These are phyloP conservation scores for Euphorbia schlechtendalii DNA, from an alignment of 441 rosid genomes.

Conservation along the genomic window DNA sequence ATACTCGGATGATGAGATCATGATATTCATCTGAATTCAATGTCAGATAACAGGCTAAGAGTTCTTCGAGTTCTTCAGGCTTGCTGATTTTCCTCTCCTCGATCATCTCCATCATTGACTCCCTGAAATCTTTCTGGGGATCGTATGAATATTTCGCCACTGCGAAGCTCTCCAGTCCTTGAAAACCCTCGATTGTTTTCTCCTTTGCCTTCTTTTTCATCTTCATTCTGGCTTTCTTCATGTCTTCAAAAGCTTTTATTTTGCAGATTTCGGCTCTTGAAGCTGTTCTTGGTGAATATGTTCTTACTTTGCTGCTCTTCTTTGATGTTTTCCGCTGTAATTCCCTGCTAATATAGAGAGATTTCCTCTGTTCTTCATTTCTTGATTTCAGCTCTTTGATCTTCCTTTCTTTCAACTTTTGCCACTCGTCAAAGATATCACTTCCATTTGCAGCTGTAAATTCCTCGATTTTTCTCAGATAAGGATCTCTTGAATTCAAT, in stretches of 20 bases:
- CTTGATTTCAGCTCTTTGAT: conserved; percentile 37
- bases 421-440: conserved; percentile 27
- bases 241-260: conserved; percentile 55
- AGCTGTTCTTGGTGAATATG: conserved; percentile 51
- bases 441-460: conserved; percentile 17
- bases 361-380: conserved; percentile 59
- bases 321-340: conserved; percentile 36
- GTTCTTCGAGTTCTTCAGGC: conserved; percentile 74
- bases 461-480: conserved; percentile 22
- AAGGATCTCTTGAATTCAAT: conserved; percentile 21
- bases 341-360: conserved; percentile 57
- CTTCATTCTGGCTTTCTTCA: conserved; percentile 53
- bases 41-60: conserved; percentile 76
- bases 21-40: conserved; percentile 67
- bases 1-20: conserved; percentile 79
- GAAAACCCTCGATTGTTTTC: conserved; percentile 22
- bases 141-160: conserved; percentile 66
- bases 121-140: conserved; percentile 75
- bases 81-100: conserved; percentile 48
- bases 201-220: conserved; percentile 31
- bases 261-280: conserved; percentile 44
- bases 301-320: conserved; percentile 42
- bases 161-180: conserved; percentile 55
- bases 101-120: conserved; percentile 92
- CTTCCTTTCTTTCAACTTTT: conserved; percentile 37